Conservation (phyloP, 345 rosid genomes). For the Linum usitatissimum region DNA sequence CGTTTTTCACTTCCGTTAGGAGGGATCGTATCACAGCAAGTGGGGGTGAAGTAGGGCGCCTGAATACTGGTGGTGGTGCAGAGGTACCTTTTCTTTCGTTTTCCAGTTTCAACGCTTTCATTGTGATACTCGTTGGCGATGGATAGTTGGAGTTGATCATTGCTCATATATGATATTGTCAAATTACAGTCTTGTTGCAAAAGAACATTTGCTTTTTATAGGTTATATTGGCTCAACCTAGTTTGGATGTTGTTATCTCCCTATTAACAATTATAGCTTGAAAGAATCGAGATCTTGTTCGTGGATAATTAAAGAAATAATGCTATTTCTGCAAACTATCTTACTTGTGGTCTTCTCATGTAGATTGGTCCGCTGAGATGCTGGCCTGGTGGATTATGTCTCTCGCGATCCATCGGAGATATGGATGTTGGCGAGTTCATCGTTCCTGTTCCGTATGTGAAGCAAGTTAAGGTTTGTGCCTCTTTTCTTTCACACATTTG, state of each 20-base stretch:
- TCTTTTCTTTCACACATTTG: not conserved
- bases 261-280: not conserved
- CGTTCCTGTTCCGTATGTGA: slow-evolving; percentile 80
- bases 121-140: not conserved
- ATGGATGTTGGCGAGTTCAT: slow-evolving; percentile 91
- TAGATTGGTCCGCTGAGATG: slow-evolving; percentile 87
- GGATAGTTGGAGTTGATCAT: not conserved
- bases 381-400: slow-evolving; percentile 93
- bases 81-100: slow-evolving; percentile 33
- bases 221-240: too few species aligned
- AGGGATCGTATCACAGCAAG: slow-evolving; percentile 85
- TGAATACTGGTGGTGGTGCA: slow-evolving; percentile 68
- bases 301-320: not conserved
- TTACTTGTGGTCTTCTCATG: not conserved
- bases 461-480: slow-evolving; percentile 70
- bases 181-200: not conserved
- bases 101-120: not conserved
- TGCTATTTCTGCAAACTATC: not conserved
- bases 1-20: slow-evolving; percentile 30
- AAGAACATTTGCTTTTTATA: too few species aligned
- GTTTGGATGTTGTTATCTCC: too few species aligned
- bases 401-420: slow-evolving; percentile 90
- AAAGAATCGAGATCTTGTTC: not conserved
- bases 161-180: not conserved
- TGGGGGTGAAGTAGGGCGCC: slow-evolving; percentile 98